Base-by-base conservation (phyloP, 257 asterid genomes). In the Striga asiatica region DNA sequence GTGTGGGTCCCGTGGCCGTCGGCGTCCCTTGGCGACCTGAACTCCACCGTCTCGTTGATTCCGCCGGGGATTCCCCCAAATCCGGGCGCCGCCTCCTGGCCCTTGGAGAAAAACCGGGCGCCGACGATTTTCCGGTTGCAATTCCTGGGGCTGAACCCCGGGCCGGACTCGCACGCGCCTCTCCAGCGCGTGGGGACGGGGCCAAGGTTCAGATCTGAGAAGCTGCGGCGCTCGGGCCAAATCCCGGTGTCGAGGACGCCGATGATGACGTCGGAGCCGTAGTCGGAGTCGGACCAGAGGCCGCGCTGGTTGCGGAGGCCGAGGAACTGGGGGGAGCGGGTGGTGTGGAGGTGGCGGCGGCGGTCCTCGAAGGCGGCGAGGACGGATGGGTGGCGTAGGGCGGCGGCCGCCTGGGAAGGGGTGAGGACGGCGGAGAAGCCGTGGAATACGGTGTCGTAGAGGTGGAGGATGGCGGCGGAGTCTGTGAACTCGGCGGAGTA, bases 1-100 rank as follows among this genome's bases (percentile, higher is more conserved):
- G 99, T 92, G 68, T 92, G 99, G 2, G 97, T 92, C 8, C 99
- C 99, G 10, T 92, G 99, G 2, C 99, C 99, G 27, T 92, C 99
- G 14, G 97, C 97, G 19, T 92, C 99, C 60, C 99, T 67, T 4
- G 99, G 77, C 28, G 99, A 92, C 43, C 60, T 76, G 39, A 82
- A 92, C 42, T 88, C 99, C 6, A 75, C 31, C 1, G 97, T 92
- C n/a, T 78, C 81, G 53, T 92, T 92, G 49, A 92, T 88, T 17
- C 86, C 89, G 2, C 88, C 93, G 3, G 72, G 69, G 8, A 81
- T 55, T 34, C 86, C 93, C 6, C 89, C 97, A 60, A 82, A 74
- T 13, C 88, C 94, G 8, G 71, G 56, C 0, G 73, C 74, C 20
- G 97, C 97, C 35, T 88, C 93, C 4, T 92, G 98, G 0, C 98